Conservation (phyloP, 2,329 filamentous ascomycete genomes). For the Chaetothyriales sp. region DNA sequence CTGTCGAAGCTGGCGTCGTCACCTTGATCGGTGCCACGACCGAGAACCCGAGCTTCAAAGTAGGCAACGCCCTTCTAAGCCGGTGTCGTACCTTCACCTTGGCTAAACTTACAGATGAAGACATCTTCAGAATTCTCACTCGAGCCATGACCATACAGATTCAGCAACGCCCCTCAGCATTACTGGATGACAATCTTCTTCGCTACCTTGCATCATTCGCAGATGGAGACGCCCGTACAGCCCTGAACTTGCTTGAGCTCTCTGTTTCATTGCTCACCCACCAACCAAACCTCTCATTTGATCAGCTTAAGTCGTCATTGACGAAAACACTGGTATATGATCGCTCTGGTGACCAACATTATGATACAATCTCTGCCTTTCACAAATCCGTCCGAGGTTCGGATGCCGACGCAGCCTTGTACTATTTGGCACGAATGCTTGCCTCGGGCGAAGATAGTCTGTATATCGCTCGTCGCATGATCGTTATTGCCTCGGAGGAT, state of each 20-base stretch:
- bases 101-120: constrained; percentile 53
- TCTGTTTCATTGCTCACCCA: constrained; percentile 57
- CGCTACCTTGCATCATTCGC: constrained; percentile 69
- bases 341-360: constrained; percentile 86
- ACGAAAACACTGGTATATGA: constrained; percentile 94
- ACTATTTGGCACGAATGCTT: constrained; percentile 92
- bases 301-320: constrained; percentile 63
- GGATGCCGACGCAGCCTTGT: constrained; percentile 74
- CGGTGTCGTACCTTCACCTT: constrained; percentile 85
- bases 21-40: constrained; percentile 91
- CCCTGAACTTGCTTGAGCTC: constrained; percentile 80
- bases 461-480: constrained; percentile 80
- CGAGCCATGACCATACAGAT: constrained; percentile 56
- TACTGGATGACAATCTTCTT: constrained; percentile 43
- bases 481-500: constrained; percentile 90
- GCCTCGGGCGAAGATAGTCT: constrained; percentile 87
- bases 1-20: constrained; percentile 79
- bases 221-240: constrained; percentile 84
- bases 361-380: constrained; percentile 92
- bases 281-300: constrained; percentile 50
- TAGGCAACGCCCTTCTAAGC: constrained; percentile 73
- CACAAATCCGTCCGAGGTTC: constrained; percentile 88
- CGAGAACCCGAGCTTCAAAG: constrained; percentile 90
- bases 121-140: constrained; percentile 57
- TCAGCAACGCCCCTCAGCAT: constrained; percentile 30